Evolutionary conservation across 352 stramenopile genomes (phyloP), one percentile per base, ranked within the genome.

Genomic region (Pythium vanterpoolii): DNA sequence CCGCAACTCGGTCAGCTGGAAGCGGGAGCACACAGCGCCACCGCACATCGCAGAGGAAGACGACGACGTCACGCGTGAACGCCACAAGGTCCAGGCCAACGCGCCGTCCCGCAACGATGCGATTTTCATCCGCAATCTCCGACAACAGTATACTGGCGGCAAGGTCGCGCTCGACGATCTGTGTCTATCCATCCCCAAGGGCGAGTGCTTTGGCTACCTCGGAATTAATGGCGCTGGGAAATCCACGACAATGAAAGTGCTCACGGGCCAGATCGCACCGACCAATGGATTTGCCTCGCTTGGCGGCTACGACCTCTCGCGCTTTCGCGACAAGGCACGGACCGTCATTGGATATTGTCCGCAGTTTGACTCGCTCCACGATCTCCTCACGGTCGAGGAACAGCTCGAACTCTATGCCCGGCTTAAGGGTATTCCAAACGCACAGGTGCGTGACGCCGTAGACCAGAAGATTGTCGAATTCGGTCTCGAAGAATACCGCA

Each of bases 281-380:
- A 83, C 77, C 0, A 79, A 66, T 16, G 84, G 84, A 78, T 87
- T 8, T 64, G 60, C 9, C 56, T 93, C 0, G 64, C 66, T 10
- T 77, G 81, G 73, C 27, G 83, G 83, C 9, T 88, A 87, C 21
- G 80, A 93, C 26, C 87, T 93, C 24, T 48, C 87, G 0, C 85
- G 62, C 9, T 70, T 90, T 38, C 83, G 90, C 11, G 34, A 31
- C 10, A 18, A 27, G 27, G 49, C 16, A 5, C 19, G 27, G 3
- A 46, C 38, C 4, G 44, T 42, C 56, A 79, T 98, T 23, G 87
- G 89, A 7, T 97, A 97, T 57, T 98, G 90, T 49, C 93, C 90
- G 26, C 95, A 98, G 66, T 96, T 97, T 47, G 95, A 99, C 64
- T 82, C 91, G 10, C 71, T 99, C 11, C 93, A 98, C 60, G 88